Conservation (phyloP, 2,329 filamentous ascomycete species). For the Cadophora malorum region DNA sequence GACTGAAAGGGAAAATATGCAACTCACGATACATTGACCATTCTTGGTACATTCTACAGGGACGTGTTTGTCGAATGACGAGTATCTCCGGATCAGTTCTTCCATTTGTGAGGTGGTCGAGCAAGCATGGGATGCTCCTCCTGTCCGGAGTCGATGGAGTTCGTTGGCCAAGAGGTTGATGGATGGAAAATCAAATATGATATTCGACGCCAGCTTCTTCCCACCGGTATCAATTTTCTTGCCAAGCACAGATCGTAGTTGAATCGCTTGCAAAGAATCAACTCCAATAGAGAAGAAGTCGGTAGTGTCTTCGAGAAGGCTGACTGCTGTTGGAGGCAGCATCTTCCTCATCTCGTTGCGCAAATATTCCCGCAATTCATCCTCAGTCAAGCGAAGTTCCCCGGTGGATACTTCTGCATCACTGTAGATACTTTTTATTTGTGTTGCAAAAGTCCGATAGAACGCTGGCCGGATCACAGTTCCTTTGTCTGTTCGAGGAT, state of each 20-base stretch:
- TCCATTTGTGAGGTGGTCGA: slow-evolving; percentile 49
- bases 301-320: slow-evolving; percentile 46
- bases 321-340: slow-evolving; percentile 20
- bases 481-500: slow-evolving; percentile 60
- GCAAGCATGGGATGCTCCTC: slow-evolving; percentile 24
- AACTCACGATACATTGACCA: slow-evolving; percentile 19
- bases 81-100: slow-evolving; percentile 53
- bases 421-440: slow-evolving; percentile 20
- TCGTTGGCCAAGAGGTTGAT: slow-evolving; percentile 53
- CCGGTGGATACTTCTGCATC: slow-evolving; percentile 23
- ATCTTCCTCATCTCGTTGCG: slow-evolving; percentile 28
- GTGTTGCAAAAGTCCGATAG: slow-evolving; percentile 50
- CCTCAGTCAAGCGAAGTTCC: slow-evolving; percentile 19
- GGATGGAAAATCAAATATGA: slow-evolving; percentile 64
- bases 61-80: slow-evolving; percentile 44
- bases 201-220: slow-evolving; percentile 57
- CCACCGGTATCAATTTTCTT: slow-evolving; percentile 57
- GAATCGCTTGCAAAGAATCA: slow-evolving; percentile 64
- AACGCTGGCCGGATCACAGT: slow-evolving; percentile 58
- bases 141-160: slow-evolving; percentile 48
- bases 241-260: slow-evolving; percentile 59
- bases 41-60: slow-evolving; percentile 3
- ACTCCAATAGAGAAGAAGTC: slow-evolving; percentile 66
- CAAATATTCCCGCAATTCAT: slow-evolving; percentile 27
- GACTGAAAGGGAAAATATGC: not conserved